Evolutionary conservation across 257 asterid species (phyloP), one percentile per base, ranked within the genome.

Genomic region (Nicotiana obtusifolia): DNA sequence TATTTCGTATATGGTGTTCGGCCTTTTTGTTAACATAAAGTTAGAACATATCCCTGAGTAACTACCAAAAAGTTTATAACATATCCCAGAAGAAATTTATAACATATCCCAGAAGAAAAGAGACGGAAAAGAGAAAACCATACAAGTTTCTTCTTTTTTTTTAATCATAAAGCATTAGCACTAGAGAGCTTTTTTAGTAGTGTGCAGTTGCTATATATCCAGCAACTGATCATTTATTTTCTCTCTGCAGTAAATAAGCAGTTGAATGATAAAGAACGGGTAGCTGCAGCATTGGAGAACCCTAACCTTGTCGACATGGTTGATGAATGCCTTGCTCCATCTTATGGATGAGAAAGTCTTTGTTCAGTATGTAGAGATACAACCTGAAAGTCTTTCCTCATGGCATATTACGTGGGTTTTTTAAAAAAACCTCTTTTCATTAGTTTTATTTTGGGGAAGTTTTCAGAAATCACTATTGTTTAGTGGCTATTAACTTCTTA

Each of bases 221-320:
- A 24, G 61, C 61, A 49, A 73, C 35, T 73, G 80, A 75, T 60
- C 0, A 14, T 20, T 61, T 79, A 9, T 80, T 62, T 76, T 83
- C 31, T 62, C 56, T 67, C 67, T 84, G 91, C 90, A 95, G 99
- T 95, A 61, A 95, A 93, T 85, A 95, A 95, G 80, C 99, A 95
- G 88, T 85, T 95, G 93, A 95, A 93, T 5, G 99, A 95, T 86
- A 95, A 95, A 86, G 99, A 95, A 85, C 89, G 99, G 9, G 98
- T 95, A 11, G 96, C 98, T 4, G 99, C 97, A 80, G 99, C 97
- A 78, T 84, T 95, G 61, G 99, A 95, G 88, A 95, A 93, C 80
- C 98, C 97, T 0, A 87, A 85, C 88, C 95, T 95, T 22, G 89
- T 88, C 5, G 94, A 85, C 19, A 91, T 93, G 95, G 97, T 95